phyloP scores from a whole-genome alignment of 2,329 filamentous ascomycete species.

The Aspergillus fumigatiaffinis region DNA sequence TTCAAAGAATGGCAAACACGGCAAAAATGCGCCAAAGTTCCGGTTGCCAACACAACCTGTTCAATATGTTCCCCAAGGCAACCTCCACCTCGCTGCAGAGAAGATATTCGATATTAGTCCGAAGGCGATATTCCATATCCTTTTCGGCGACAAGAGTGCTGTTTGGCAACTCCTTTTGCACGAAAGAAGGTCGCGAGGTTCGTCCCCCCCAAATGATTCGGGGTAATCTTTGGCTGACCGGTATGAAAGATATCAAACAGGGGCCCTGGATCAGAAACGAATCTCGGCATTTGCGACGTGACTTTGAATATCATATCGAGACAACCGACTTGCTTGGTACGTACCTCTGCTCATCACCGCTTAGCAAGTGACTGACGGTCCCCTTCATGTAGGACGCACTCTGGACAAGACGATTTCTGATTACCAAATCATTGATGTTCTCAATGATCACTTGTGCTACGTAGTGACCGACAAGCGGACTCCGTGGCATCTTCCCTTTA shows the following conservation, averaged over 20 bases:
- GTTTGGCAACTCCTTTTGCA: constrained; percentile 90
- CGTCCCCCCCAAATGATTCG: constrained; percentile 4
- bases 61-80: constrained; percentile 76
- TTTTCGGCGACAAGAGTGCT: constrained; percentile 94
- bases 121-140: constrained; percentile 90
- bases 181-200: constrained; percentile 67
- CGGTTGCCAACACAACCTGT: constrained; percentile 78
- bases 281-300: constrained; percentile 66
- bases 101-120: constrained; percentile 85
- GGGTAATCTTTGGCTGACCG: constrained; percentile 13
- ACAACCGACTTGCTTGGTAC: constrained; percentile 63
- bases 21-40: constrained; percentile 62
- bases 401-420: constrained; percentile 66
- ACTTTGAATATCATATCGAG: constrained; percentile 76
- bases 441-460: constrained; percentile 71
- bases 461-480: constrained; percentile 61
- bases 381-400: constrained; percentile 36
- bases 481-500: constrained; percentile 82
- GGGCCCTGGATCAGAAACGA: constrained; percentile 76
- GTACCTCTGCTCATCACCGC: neutral
- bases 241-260: constrained; percentile 64
- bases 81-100: constrained; percentile 71
- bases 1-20: constrained; percentile 27
- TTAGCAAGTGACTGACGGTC: constrained; percentile 7
- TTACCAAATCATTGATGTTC: constrained; percentile 79